Conservation (phyloP, 495 filamentous ascomycete species). For the Neurospora sp. region DNA sequence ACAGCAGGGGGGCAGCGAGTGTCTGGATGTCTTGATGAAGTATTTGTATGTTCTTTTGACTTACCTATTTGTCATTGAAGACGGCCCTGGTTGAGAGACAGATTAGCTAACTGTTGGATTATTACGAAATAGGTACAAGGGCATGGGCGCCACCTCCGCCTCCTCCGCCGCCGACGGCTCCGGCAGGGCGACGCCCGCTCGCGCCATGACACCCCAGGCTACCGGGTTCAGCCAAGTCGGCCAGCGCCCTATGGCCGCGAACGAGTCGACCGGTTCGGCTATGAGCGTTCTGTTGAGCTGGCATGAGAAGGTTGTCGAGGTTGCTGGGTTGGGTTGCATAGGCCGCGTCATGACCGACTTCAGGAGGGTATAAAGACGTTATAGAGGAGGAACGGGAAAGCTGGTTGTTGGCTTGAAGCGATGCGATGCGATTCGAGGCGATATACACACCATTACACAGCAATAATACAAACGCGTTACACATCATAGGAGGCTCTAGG, state of each 20-base stretch:
- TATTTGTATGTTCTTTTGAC: constrained; percentile 45
- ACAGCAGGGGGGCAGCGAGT: constrained; percentile 60
- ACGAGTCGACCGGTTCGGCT: constrained; percentile 69
- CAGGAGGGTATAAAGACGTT: constrained; percentile 57
- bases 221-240: constrained; percentile 81
- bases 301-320: constrained; percentile 92
- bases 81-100: no score
- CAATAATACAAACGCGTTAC: background rate
- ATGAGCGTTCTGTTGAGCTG: constrained; percentile 93
- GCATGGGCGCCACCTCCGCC: constrained; percentile 50
- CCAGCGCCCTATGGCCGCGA: constrained; percentile 47
- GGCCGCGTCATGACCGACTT: constrained; percentile 87
- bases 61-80: no score
- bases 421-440: background rate
- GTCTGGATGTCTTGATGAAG: constrained; percentile 65
- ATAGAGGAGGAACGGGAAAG: background rate
- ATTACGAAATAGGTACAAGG: constrained; percentile 53
- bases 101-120: background rate
- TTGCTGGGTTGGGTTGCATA: constrained; percentile 79
- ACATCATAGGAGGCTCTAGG: background rate
- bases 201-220: constrained; percentile 57
- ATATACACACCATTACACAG: background rate
- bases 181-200: constrained; percentile 27
- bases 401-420: background rate
- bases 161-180: constrained; percentile 8